phyloP scores from a whole-genome alignment of 352 stramenopile genomes.

The Bremia lactucae region DNA sequence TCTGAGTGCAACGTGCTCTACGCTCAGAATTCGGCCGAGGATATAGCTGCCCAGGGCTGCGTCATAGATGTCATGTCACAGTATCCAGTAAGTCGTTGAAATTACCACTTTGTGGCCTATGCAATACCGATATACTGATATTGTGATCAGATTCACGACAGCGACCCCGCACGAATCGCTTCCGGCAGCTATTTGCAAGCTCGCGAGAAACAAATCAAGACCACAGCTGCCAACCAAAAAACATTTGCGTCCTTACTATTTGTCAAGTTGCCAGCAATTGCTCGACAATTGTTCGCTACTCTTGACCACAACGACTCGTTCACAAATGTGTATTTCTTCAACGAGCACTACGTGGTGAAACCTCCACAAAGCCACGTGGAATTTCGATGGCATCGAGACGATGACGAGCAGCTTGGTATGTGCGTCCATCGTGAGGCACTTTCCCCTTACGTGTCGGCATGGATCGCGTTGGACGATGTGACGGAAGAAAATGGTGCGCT shows the following conservation, averaged over 20 bases:
- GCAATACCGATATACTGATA: neutral
- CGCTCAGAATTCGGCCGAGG: constrained; percentile 7
- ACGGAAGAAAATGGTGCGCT: constrained; percentile 39
- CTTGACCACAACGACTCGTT: neutral
- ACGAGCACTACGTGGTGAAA: constrained; percentile 75
- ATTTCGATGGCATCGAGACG: constrained; percentile 69
- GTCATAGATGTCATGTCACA: constrained; percentile 53
- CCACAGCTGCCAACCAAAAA: neutral
- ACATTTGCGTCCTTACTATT: constrained; percentile 31
- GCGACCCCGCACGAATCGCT: constrained; percentile 16
- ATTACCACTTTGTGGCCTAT: neutral
- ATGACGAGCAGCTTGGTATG: constrained; percentile 67
- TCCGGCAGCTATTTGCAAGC: constrained; percentile 16
- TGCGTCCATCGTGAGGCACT: constrained; percentile 44
- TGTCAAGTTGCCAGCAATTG: constrained; percentile 23
- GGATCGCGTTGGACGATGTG: constrained; percentile 57
- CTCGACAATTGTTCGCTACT: constrained; percentile 8
- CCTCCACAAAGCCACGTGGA: constrained; percentile 39
- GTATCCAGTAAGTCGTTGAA: constrained; percentile 27
- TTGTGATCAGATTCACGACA: constrained; percentile 29
- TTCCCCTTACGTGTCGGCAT: constrained; percentile 47
- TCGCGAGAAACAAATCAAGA: constrained; percentile 19
- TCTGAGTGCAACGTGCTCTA: constrained; percentile 22
- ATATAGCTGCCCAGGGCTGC: constrained; percentile 26
- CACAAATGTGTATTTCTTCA: constrained; percentile 43